Conservation (phyloP, 225 moss, liverwort and hornwort species). For the Rhytidiadelphus loreus region DNA sequence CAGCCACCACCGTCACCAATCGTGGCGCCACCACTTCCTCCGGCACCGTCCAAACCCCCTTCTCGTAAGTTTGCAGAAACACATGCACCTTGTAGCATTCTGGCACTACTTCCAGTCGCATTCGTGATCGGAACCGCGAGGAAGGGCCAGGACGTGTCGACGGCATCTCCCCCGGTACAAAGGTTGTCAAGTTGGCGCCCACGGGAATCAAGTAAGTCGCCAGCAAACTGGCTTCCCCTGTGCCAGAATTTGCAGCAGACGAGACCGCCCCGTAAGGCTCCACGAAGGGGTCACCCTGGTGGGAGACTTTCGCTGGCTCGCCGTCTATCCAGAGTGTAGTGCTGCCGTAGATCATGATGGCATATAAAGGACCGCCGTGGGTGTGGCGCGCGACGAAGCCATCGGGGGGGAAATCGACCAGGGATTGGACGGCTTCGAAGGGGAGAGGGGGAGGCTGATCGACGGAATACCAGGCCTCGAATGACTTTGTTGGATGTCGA, state of each 20-base stretch:
- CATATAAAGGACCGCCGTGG: not conserved
- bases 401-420: not conserved
- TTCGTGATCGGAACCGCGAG: not conserved
- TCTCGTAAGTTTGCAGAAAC: not conserved
- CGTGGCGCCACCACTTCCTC: not conserved
- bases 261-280: not conserved
- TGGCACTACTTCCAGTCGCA: not conserved
- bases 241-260: not conserved
- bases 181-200: not conserved
- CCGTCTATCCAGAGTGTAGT: not conserved
- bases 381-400: not conserved
- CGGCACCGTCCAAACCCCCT: not conserved
- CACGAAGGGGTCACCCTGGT: not conserved
- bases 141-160: not conserved
- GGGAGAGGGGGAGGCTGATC: not conserved
- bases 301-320: not conserved
- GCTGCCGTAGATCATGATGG: not conserved
- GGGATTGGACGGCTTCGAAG: not conserved
- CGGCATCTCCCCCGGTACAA: not conserved
- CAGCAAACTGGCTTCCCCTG: not conserved
- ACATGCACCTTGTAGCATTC: not conserved
- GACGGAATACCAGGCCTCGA: not conserved
- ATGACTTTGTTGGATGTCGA: not conserved
- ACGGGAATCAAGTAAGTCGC: not conserved
- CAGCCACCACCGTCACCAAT: not conserved